Evolutionary conservation across 2,329 filamentous ascomycete species (phyloP).

Genomic region (Paraphoma sp.): DNA sequence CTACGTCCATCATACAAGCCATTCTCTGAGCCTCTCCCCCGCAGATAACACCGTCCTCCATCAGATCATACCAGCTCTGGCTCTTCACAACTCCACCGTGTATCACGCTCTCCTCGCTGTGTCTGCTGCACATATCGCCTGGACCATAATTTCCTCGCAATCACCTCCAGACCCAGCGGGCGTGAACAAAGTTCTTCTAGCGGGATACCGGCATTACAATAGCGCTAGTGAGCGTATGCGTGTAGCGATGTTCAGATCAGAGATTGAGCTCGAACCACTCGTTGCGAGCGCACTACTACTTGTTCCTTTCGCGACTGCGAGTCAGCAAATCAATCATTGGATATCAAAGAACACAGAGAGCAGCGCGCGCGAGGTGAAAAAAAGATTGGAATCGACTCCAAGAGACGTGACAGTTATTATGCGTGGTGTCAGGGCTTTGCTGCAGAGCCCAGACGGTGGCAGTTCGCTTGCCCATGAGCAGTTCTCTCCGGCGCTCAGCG

Average conservation of each 20-base stretch:
- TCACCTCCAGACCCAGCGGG: neutral
- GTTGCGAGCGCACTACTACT: slow-evolving; percentile 15
- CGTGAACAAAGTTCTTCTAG: slow-evolving; percentile 9
- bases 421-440: slow-evolving; percentile 1
- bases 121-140: slow-evolving; percentile 12
- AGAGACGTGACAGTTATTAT: slow-evolving; percentile 2
- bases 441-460: neutral
- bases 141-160: slow-evolving; percentile 15
- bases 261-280: slow-evolving; percentile 14
- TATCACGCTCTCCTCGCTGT: slow-evolving; percentile 14
- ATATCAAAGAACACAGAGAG: neutral
- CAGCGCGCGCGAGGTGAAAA: neutral
- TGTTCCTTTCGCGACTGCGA: slow-evolving; percentile 1
- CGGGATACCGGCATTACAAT: slow-evolving; percentile 20
- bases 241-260: slow-evolving; percentile 9
- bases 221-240: slow-evolving; percentile 21
- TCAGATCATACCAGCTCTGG: slow-evolving; percentile 9
- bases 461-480: neutral
- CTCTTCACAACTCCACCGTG: slow-evolving; percentile 8
- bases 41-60: slow-evolving; percentile 3
- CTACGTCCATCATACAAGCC: slow-evolving; percentile 14
- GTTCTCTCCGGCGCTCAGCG: neutral
- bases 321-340: slow-evolving; percentile 5
- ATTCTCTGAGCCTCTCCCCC: slow-evolving; percentile 3
- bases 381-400: neutral